Percentiles rank a stretch among this genome's conserved stretches.
phyloP scores from a whole-genome alignment of 805 yeast species.

The Candida tammaniensis region DNA sequence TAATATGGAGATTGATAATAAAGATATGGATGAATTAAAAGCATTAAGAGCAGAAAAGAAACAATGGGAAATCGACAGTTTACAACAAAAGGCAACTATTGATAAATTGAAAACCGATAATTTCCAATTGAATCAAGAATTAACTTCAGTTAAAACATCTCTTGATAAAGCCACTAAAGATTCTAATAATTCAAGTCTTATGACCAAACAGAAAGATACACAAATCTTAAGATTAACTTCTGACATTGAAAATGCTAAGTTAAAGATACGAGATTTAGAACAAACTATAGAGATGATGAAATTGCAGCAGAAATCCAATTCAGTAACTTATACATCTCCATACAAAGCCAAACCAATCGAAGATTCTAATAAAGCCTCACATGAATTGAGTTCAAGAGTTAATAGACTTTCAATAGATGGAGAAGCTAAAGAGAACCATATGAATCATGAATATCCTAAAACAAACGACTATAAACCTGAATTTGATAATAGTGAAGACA shows the following conservation, averaged over 20 bases:
- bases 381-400: conserved; percentile 41
- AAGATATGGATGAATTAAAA: conserved; percentile 47
- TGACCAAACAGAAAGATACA: conserved; percentile 65
- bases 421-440: conserved; percentile 7
- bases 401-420: conserved; percentile 36
- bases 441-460: not conserved
- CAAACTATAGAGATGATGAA: conserved; percentile 36
- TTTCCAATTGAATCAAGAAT: conserved; percentile 22
- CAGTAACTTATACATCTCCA: not conserved
- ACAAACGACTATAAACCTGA: conserved; percentile 2
- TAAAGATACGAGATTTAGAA: conserved; percentile 53
- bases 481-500: conserved; percentile 49
- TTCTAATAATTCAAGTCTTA: conserved; percentile 47
- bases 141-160: conserved; percentile 21
- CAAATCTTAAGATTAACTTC: conserved; percentile 58
- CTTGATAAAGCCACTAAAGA: conserved; percentile 47
- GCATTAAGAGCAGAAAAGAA: conserved; percentile 53
- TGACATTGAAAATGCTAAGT: conserved; percentile 58
- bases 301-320: conserved; percentile 18
- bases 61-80: conserved; percentile 31
- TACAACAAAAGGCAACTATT: conserved; percentile 21
- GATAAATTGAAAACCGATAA: conserved; percentile 21
- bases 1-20: conserved; percentile 12
- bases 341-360: conserved; percentile 13
- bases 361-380: conserved; percentile 29